phyloP scores from a whole-genome alignment of 306 rosid species.

The Canavalia gladiata region DNA sequence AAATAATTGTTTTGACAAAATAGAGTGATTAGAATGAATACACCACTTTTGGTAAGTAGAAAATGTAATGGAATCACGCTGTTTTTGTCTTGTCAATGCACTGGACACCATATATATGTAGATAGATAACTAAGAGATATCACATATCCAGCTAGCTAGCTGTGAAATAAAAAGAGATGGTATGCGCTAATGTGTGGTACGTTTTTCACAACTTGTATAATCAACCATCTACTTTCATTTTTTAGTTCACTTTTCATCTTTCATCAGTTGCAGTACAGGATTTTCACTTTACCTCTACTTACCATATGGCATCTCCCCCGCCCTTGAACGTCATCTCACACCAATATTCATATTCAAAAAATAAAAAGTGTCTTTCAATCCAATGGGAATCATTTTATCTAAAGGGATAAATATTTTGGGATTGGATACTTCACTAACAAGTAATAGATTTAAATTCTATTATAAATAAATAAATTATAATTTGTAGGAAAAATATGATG shows the following conservation, averaged over 20 bases:
- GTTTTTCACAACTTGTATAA: slow-evolving; percentile 15
- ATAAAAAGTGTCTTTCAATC: slow-evolving; percentile 34
- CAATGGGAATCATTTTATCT: background rate
- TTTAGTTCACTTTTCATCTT: slow-evolving; percentile 18
- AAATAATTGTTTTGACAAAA: background rate
- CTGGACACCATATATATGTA: slow-evolving; percentile 25
- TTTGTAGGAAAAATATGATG: background rate
- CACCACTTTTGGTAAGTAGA: slow-evolving; percentile 16
- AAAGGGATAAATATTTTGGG: background rate
- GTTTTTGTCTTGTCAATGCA: slow-evolving; percentile 46
- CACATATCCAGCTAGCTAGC: slow-evolving; percentile 13
- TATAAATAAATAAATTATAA: background rate
- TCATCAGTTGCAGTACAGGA: background rate
- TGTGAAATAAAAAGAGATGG: slow-evolving; percentile 33
- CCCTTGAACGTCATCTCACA: slow-evolving; percentile 51
- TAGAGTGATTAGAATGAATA: background rate
- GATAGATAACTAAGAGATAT: slow-evolving; percentile 18
- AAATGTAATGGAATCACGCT: slow-evolving; percentile 23
- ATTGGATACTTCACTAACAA: slow-evolving; percentile 29
- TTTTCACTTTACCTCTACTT: slow-evolving; percentile 37
- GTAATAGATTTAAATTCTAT: slow-evolving; percentile 1
- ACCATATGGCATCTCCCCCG: slow-evolving; percentile 46
- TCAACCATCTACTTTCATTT: slow-evolving; percentile 6
- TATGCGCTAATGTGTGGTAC: slow-evolving; percentile 15
- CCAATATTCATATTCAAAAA: background rate